Evolutionary conservation across 106 monocot species (phyloP).

Genomic region (Allium cepa): DNA sequence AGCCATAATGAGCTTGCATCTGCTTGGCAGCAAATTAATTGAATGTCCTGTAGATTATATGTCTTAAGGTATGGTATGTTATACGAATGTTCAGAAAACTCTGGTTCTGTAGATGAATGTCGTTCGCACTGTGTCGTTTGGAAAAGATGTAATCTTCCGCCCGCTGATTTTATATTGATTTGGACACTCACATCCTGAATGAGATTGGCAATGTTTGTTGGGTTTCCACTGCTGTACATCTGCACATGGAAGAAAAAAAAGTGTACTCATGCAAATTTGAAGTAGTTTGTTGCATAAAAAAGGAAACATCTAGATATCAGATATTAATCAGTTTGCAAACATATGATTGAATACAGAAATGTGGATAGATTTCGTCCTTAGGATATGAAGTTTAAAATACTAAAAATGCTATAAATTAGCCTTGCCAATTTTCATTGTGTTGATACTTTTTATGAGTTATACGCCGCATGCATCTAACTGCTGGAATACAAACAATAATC

Average conservation of each 20-base stretch:
- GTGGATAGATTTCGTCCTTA: no score
- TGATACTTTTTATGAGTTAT: no score
- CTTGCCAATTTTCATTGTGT: no score
- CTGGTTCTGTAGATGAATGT: constrained; percentile 33
- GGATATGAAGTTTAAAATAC: no score
- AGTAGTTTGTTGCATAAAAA: not conserved
- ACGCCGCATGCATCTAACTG: no score
- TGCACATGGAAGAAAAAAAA: constrained; percentile 19
- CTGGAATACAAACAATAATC: no score
- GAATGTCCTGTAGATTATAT: constrained; percentile 93
- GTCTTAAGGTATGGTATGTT: constrained; percentile 36
- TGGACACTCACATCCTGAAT: constrained; percentile 78
- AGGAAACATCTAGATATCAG: not conserved
- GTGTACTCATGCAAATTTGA: not conserved
- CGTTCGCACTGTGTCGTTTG: constrained; percentile 75
- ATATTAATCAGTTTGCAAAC: not conserved
- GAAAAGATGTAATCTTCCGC: constrained; percentile 64
- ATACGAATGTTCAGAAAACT: constrained; percentile 28
- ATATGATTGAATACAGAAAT: not conserved
- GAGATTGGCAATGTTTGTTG: constrained; percentile 95
- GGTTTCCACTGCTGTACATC: constrained; percentile 99
- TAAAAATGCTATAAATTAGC: no score
- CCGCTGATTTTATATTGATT: constrained; percentile 70
- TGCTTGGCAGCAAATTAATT: constrained; percentile 89
- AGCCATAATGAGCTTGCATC: constrained; percentile 84